phyloP scores from a whole-genome alignment of 495 filamentous ascomycete genomes.

The Rhypophila decipiens region DNA sequence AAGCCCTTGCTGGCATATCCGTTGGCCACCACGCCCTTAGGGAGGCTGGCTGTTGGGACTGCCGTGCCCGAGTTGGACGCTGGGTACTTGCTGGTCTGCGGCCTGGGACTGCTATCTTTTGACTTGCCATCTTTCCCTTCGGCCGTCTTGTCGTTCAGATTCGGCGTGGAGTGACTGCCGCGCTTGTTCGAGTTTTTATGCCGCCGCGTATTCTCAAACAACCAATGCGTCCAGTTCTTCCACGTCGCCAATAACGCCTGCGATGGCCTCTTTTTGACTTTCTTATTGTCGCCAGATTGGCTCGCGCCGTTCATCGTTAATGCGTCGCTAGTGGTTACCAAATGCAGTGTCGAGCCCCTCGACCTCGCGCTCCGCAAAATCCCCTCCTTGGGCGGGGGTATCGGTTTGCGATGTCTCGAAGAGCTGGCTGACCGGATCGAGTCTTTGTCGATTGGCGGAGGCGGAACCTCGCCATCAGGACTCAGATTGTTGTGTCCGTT shows the following conservation, averaged over 20 bases:
- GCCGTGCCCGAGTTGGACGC: constrained; percentile 13
- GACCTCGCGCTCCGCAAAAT: constrained; percentile 54
- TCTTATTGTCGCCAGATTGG: constrained; percentile 26
- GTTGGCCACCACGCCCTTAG: constrained; percentile 31
- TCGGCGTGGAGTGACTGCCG: constrained; percentile 50
- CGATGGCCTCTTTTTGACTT: constrained; percentile 41
- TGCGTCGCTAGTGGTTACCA: constrained; percentile 57
- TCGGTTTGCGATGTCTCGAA: constrained; percentile 59
- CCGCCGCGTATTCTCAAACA: constrained; percentile 41
- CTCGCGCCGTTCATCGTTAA: constrained; percentile 20
- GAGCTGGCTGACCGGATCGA: constrained; percentile 65
- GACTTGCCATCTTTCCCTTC: constrained; percentile 37
- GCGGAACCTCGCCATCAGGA: constrained; percentile 44
- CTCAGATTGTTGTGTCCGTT: constrained; percentile 24
- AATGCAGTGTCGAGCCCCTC: constrained; percentile 71
- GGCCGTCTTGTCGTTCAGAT: constrained; percentile 35
- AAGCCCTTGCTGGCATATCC: constrained; percentile 18
- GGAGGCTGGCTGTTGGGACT: constrained; percentile 22
- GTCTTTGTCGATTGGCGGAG: constrained; percentile 71
- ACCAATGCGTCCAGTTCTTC: constrained; percentile 59
- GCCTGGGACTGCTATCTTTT: constrained; percentile 44
- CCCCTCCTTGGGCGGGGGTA: constrained; percentile 79
- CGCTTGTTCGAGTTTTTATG: constrained; percentile 35
- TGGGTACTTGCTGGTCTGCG: constrained; percentile 49
- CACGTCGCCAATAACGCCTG: constrained; percentile 59